These are phyloP conservation scores for Conticribra weissflogii DNA, from an alignment of 108 stramenopile genomes.

Conservation along the genomic window DNA sequence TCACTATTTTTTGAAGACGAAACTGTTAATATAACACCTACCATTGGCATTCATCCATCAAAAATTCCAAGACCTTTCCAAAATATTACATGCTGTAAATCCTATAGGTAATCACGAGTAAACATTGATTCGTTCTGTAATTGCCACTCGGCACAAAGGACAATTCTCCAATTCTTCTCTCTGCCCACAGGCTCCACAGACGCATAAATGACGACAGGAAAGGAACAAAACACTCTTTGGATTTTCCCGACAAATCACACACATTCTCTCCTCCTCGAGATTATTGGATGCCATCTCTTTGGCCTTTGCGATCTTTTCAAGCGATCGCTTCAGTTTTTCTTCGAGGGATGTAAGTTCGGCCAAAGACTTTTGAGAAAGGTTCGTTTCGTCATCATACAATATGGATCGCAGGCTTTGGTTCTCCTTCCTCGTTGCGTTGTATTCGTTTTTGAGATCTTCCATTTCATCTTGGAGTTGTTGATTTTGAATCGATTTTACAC, in stretches of 20 bases:
- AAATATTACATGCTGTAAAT: too few species aligned
- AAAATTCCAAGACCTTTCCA: too few species aligned
- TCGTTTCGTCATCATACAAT: slow-evolving; percentile 10
- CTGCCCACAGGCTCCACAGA: slow-evolving; percentile 32
- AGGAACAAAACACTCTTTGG: slow-evolving; percentile 34
- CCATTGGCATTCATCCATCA: too few species aligned
- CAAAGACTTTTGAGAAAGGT: slow-evolving; percentile 26
- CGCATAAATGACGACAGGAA: slow-evolving; percentile 44
- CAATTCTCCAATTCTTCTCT: slow-evolving; percentile 21
- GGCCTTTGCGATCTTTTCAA: slow-evolving; percentile 32
- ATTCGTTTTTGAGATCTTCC: slow-evolving; percentile 23
- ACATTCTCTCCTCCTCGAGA: slow-evolving; percentile 36
- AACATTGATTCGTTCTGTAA: slow-evolving; percentile 33
- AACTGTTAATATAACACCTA: too few species aligned
- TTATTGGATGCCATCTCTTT: slow-evolving; percentile 23
- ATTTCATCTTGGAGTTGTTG: slow-evolving; percentile 38
- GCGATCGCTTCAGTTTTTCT: slow-evolving; percentile 28
- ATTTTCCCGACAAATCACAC: slow-evolving; percentile 44
- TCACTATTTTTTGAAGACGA: too few species aligned
- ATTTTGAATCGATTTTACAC: slow-evolving; percentile 14
- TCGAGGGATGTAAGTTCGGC: slow-evolving; percentile 24
- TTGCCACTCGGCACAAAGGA: slow-evolving; percentile 40
- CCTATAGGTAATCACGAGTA: slow-evolving; percentile 26
- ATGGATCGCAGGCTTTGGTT: slow-evolving; percentile 9
- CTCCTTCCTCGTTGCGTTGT: slow-evolving; percentile 15